These are phyloP conservation scores for Penicillium sp. DNA, from an alignment of 2,329 filamentous ascomycete species.

Conservation along the genomic window DNA sequence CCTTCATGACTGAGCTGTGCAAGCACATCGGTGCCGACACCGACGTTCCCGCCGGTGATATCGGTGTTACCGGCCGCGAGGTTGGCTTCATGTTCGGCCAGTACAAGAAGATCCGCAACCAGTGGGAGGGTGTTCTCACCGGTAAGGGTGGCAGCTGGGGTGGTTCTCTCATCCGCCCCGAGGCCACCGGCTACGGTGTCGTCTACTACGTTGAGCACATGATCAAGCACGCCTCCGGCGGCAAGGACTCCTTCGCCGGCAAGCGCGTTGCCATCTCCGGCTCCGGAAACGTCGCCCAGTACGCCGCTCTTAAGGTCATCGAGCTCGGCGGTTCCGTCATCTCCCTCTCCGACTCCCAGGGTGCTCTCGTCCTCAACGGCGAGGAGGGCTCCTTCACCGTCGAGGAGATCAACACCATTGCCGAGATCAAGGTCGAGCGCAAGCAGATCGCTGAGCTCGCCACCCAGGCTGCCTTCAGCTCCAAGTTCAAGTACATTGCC, in stretches of 20 bases:
- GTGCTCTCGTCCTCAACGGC: slow-evolving; percentile 71
- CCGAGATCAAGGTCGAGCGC: slow-evolving; percentile 80
- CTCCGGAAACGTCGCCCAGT: slow-evolving; percentile 97
- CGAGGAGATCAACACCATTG: slow-evolving; percentile 76
- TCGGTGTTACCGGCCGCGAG: slow-evolving; percentile 88
- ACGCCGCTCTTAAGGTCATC: slow-evolving; percentile 91
- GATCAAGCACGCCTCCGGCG: slow-evolving; percentile 77
- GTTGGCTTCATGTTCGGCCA: slow-evolving; percentile 93
- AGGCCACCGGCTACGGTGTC: slow-evolving; percentile 94
- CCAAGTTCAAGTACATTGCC: slow-evolving; percentile 79
- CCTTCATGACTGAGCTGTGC: slow-evolving; percentile 94
- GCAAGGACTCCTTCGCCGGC: slow-evolving; percentile 79
- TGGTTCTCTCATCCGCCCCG: slow-evolving; percentile 87
- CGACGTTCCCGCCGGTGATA: slow-evolving; percentile 95
- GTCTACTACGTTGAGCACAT: slow-evolving; percentile 97
- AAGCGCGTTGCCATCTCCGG: slow-evolving; percentile 96
- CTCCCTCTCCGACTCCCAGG: slow-evolving; percentile 91
- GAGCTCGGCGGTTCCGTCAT: slow-evolving; percentile 92
- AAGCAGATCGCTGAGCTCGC: slow-evolving; percentile 74
- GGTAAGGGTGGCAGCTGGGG: slow-evolving; percentile 94
- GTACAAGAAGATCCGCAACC: slow-evolving; percentile 83
- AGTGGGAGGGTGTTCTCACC: slow-evolving; percentile 93
- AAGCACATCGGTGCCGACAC: slow-evolving; percentile 96
- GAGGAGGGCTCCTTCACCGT: slow-evolving; percentile 69
- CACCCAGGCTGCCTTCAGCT: slow-evolving; percentile 52